Base-by-base conservation (phyloP, 2,329 filamentous ascomycete species). In the Nigrospora sphaerica region DNA sequence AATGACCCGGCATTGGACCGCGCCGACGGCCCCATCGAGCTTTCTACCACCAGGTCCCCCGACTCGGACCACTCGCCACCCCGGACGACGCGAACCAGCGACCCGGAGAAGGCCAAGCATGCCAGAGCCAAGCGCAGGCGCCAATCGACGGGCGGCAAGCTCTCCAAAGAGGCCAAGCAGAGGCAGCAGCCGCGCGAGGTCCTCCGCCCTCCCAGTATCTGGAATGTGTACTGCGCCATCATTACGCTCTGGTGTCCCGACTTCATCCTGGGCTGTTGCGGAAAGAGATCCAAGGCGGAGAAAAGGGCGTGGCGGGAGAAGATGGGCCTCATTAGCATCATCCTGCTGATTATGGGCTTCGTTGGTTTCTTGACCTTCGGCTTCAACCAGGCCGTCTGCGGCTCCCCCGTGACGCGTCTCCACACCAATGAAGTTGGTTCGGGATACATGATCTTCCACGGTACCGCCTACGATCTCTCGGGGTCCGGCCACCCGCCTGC, bases 291-390 rank as follows among this genome's bases (percentile, higher is more conserved):
- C 39, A 93, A 87, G 65, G 89, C 85, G 14, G 89, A 97, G 65
- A 86, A 90, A 62, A 80, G 89, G 59, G 93, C 93, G 3, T 98
- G 93, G 93, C 81, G 93, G 54, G 93, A 98, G 64, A 98, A 98
- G 76, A 95, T 98, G 75, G 93, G 93, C 3, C 71, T 98, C 48
- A 88, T 96, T 69, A 95, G 91, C 68, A 83, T 98, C 61, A 98
- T 98, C 62, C 62, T 95, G 32, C 62, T 85, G 49, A 91, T 97
- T 62, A 95, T 91, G 74, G 78, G 81, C 11, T 82, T 91, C 60
- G 92, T 98, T 41, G 93, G 93, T 61, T 98, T 92, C 70, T 72
- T 98, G 45, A 98, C 93, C 0, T 98, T 98, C 60, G 93, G 93
- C 39, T 98, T 98, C 68, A 97, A 88, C 4, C 79, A 86, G 50